Conservation (phyloP, 805 yeast species). For the Metschnikowia lochheadii region DNA sequence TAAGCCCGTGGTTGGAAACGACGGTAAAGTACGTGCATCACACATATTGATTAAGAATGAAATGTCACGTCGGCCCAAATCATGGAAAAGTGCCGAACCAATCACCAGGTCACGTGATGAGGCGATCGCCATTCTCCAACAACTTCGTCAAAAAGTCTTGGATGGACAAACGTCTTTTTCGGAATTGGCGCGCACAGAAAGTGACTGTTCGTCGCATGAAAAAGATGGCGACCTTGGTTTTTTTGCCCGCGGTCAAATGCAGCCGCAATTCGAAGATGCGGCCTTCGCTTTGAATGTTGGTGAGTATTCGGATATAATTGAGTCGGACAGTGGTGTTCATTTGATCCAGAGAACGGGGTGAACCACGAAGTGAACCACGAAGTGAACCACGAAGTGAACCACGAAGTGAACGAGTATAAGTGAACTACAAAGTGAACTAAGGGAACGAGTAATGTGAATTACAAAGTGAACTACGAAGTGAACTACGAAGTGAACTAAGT, state of each 20-base stretch:
- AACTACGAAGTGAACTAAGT: no score
- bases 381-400: no score
- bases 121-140: conserved; percentile 61
- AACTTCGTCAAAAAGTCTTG: conserved; percentile 53
- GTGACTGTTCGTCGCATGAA: conserved; percentile 84
- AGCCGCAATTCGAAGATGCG: conserved; percentile 87
- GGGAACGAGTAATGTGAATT: no score
- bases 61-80: conserved; percentile 83
- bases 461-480: no score
- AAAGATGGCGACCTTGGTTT: conserved; percentile 90
- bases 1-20: conserved; percentile 28
- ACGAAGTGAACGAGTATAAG: no score
- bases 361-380: no score
- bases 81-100: conserved; percentile 74
- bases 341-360: conserved; percentile 75
- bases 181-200: conserved; percentile 74
- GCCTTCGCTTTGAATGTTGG: conserved; percentile 80
- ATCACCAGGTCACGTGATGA: conserved; percentile 82
- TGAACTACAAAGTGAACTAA: no score
- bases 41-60: conserved; percentile 82
- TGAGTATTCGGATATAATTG: conserved; percentile 77
- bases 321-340: conserved; percentile 89
- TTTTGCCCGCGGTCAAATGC: conserved; percentile 91
- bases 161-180: conserved; percentile 63
- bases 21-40: conserved; percentile 67